These are phyloP conservation scores for Vigna trinervia DNA, from an alignment of 306 rosid species.

Conservation along the genomic window DNA sequence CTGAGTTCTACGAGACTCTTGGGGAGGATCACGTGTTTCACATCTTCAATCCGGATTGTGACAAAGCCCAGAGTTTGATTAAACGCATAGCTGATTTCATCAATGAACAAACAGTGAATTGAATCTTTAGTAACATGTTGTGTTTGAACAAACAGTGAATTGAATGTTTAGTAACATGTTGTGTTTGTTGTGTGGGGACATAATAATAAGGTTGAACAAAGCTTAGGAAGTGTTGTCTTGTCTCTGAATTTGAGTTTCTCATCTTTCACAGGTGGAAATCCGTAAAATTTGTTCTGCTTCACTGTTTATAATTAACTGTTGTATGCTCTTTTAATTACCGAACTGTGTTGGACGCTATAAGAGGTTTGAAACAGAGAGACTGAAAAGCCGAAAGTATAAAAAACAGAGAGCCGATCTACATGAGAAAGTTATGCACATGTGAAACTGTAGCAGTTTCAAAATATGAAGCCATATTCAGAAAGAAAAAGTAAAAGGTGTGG, in stretches of 20 bases:
- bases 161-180: neutral
- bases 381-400: neutral
- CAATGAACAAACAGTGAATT: slow-evolving; percentile 20
- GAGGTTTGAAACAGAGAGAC: neutral
- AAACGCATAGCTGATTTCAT: slow-evolving; percentile 59
- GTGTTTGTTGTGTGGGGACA: neutral
- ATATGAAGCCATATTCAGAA: too few relatives aligned
- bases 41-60: slow-evolving; percentile 58
- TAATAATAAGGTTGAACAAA: neutral
- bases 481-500: too few relatives aligned
- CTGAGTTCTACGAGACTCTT: slow-evolving; percentile 53
- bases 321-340: neutral
- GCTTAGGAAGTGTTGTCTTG: neutral
- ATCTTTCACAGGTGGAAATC: neutral
- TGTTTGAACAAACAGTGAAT: neutral
- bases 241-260: neutral
- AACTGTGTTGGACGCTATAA: neutral
- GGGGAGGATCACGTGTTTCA: slow-evolving; percentile 81
- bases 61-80: slow-evolving; percentile 62
- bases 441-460: too few relatives aligned
- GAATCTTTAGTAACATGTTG: too few relatives aligned
- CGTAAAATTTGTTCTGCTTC: neutral
- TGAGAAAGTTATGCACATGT: too few relatives aligned
- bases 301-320: slow-evolving; percentile 8
- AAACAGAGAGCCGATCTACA: neutral